These are phyloP conservation scores for Gentiana macrophylla DNA, from an alignment of 257 asterid species.

Conservation along the genomic window DNA sequence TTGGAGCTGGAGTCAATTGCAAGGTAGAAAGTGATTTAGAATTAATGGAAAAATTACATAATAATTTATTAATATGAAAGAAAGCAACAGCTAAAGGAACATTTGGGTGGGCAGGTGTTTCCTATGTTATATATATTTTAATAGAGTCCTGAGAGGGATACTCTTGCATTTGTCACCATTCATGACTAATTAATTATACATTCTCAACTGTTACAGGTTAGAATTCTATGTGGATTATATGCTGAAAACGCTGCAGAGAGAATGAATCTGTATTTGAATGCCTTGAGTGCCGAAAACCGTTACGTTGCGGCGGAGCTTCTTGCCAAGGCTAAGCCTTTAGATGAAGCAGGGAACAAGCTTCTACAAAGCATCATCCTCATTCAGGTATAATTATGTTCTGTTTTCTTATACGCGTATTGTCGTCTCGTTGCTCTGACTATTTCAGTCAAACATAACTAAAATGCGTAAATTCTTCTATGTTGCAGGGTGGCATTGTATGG, in stretches of 20 bases:
- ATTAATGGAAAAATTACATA: too few relatives aligned
- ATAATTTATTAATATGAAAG: too few relatives aligned
- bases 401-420: too few relatives aligned
- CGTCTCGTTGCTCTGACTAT: neutral
- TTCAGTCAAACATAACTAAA: too few relatives aligned
- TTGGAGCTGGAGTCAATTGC: too few relatives aligned
- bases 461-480: neutral
- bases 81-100: too few relatives aligned
- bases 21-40: too few relatives aligned
- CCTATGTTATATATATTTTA: too few relatives aligned
- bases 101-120: too few relatives aligned
- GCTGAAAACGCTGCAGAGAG: conserved; percentile 48
- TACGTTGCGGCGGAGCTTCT: conserved; percentile 21
- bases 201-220: conserved; percentile 19
- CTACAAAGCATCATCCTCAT: conserved; percentile 33
- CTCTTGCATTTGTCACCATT: too few relatives aligned
- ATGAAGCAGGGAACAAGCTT: conserved; percentile 51
- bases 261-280: conserved; percentile 37
- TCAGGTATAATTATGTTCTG: conserved; percentile 24
- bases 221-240: conserved; percentile 26
- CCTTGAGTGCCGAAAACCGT: conserved; percentile 20
- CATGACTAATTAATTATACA: neutral
- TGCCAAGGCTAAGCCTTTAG: conserved; percentile 37
- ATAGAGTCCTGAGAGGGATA: too few relatives aligned
- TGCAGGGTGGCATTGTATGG: conserved; percentile 56